Evolutionary conservation across 1,284 basidiomycete species (phyloP).

Genomic region (Hypsizygus ulmarius): DNA sequence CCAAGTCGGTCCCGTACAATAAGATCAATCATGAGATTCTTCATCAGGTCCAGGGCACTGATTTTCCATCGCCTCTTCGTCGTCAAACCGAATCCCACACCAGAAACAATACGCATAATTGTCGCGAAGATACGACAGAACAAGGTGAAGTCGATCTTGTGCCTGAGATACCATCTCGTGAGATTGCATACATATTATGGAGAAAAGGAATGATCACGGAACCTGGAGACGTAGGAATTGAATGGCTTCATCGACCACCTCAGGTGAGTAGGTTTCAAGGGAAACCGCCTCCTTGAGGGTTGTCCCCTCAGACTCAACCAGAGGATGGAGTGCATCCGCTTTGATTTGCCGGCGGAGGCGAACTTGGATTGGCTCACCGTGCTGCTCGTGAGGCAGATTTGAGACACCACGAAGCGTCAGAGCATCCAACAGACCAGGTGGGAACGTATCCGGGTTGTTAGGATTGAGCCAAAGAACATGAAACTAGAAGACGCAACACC

Average conservation of each 20-base stretch:
- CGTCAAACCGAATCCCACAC: slow-evolving; percentile 77
- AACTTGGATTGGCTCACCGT: slow-evolving; percentile 38
- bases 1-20: background rate
- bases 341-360: slow-evolving; percentile 67
- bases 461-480: slow-evolving; percentile 78
- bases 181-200: slow-evolving; percentile 10
- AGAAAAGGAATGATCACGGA: slow-evolving; percentile 25
- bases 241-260: slow-evolving; percentile 60
- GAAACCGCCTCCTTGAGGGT: slow-evolving; percentile 24
- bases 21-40: slow-evolving; percentile 69
- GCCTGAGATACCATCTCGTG: slow-evolving; percentile 44
- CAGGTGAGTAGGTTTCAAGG: slow-evolving; percentile 42
- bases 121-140: slow-evolving; percentile 71
- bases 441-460: slow-evolving; percentile 59
- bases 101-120: slow-evolving; percentile 80
- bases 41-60: slow-evolving; percentile 77
- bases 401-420: slow-evolving; percentile 42
- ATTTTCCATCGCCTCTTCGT: slow-evolving; percentile 54
- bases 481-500: slow-evolving; percentile 46
- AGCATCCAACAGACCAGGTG: slow-evolving; percentile 58
- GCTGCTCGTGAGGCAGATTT: slow-evolving; percentile 25
- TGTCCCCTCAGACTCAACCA: slow-evolving; percentile 32
- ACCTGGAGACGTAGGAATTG: slow-evolving; percentile 70
- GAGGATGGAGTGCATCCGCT: slow-evolving; percentile 59
- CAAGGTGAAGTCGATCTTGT: slow-evolving; percentile 61